These are phyloP conservation scores for Colletotrichum orbiculare DNA, from an alignment of 2,329 filamentous ascomycete genomes.

Conservation along the genomic window DNA sequence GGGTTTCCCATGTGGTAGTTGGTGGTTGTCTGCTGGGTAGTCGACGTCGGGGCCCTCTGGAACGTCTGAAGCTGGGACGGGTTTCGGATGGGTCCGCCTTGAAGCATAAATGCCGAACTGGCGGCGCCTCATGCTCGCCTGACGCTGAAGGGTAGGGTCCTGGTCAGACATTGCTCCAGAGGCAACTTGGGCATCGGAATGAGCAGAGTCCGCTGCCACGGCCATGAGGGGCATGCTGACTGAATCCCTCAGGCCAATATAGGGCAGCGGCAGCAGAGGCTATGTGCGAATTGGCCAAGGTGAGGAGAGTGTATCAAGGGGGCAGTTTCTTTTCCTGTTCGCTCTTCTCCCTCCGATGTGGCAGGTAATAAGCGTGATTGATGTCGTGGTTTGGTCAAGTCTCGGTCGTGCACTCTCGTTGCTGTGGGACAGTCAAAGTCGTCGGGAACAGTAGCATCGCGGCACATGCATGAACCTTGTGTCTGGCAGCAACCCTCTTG, in stretches of 20 bases:
- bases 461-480: slow-evolving; percentile 37
- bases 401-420: slow-evolving; percentile 25
- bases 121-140: slow-evolving; percentile 35
- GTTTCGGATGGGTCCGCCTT: slow-evolving; percentile 35
- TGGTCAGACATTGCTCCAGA: slow-evolving; percentile 26
- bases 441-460: slow-evolving; percentile 36
- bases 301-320: slow-evolving; percentile 3
- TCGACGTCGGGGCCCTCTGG: slow-evolving; percentile 31
- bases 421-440: slow-evolving; percentile 26
- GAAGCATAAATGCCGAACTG: slow-evolving; percentile 38
- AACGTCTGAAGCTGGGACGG: slow-evolving; percentile 35
- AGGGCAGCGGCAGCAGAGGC: slow-evolving; percentile 32
- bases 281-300: slow-evolving; percentile 10
- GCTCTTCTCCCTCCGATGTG: background rate
- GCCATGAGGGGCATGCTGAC: slow-evolving; percentile 37
- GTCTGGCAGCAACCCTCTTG: slow-evolving; percentile 30
- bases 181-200: slow-evolving; percentile 23
- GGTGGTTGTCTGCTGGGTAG: slow-evolving; percentile 37
- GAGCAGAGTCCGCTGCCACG: slow-evolving; percentile 37
- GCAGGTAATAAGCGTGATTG: slow-evolving; percentile 23
- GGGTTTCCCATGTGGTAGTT: slow-evolving; percentile 45
- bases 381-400: slow-evolving; percentile 37
- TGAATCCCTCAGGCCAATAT: slow-evolving; percentile 29
- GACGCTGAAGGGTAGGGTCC: slow-evolving; percentile 30
- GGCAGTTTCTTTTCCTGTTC: background rate